Evolutionary conservation across 2,329 filamentous ascomycete genomes (phyloP).

Genomic region (Lasiodiplodia sp.): DNA sequence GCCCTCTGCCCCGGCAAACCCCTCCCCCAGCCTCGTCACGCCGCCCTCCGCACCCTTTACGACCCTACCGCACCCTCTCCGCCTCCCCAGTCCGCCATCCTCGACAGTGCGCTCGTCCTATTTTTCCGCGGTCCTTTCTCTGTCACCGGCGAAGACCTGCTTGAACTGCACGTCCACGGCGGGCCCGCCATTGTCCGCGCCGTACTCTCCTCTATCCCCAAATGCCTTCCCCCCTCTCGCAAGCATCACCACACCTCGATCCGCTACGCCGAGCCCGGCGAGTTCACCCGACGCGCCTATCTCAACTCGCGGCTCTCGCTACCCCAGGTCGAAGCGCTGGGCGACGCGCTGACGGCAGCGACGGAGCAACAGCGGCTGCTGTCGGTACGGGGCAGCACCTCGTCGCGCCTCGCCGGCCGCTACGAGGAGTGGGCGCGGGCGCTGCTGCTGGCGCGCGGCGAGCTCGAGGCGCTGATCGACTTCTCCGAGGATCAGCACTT

Average conservation of each 20-base stretch:
- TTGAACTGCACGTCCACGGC: slow-evolving; percentile 95
- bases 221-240: slow-evolving; percentile 43
- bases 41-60: slow-evolving; percentile 77
- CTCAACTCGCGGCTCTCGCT: slow-evolving; percentile 85
- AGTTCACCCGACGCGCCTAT: slow-evolving; percentile 94
- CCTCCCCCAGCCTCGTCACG: slow-evolving; percentile 67
- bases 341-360: slow-evolving; percentile 68
- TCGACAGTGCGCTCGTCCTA: slow-evolving; percentile 83
- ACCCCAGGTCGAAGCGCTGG: slow-evolving; percentile 76
- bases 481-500: slow-evolving; percentile 98
- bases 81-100: slow-evolving; percentile 54
- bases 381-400: slow-evolving; percentile 79
- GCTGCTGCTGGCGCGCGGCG: slow-evolving; percentile 81
- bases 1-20: slow-evolving; percentile 64
- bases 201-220: slow-evolving; percentile 78
- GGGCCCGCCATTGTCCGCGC: slow-evolving; percentile 88
- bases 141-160: slow-evolving; percentile 88
- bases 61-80: slow-evolving; percentile 54
- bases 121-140: slow-evolving; percentile 83
- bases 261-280: slow-evolving; percentile 91
- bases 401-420: slow-evolving; percentile 67
- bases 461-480: slow-evolving; percentile 94
- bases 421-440: slow-evolving; percentile 85
- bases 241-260: slow-evolving; percentile 51
- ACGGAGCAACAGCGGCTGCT: slow-evolving; percentile 93